A percentile compares a stretch with the other conserved stretches of the same genome.
Conservation (phyloP, 495 filamentous ascomycete species). For the Cercophora samala region DNA sequence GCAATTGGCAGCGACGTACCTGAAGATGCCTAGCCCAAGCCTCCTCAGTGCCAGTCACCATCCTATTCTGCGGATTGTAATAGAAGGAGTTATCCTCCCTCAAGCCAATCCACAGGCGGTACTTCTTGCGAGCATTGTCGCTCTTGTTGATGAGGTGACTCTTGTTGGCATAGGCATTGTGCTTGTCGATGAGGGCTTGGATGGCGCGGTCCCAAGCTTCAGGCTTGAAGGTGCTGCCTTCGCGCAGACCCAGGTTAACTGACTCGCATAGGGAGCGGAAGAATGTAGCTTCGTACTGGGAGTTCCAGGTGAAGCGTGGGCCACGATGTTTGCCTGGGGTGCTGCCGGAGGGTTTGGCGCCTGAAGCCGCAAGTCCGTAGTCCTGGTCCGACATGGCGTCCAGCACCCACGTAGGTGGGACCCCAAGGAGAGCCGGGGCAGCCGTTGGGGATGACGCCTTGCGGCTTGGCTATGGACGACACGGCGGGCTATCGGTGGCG, state of each 20-base stretch:
- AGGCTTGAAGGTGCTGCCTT: conserved; percentile 51
- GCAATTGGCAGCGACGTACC: conserved; percentile 25
- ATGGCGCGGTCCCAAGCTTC: conserved; percentile 51
- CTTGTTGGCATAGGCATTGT: conserved; percentile 49
- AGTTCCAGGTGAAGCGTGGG: conserved; percentile 52
- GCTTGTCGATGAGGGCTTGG: conserved; percentile 43
- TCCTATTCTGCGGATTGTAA: conserved; percentile 43
- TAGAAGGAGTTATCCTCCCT: conserved; percentile 48
- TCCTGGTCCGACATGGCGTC: conserved; percentile 38
- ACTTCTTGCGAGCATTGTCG: conserved; percentile 54
- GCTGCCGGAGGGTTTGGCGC: conserved; percentile 14
- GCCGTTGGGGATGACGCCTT: neutral
- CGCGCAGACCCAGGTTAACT: conserved; percentile 45
- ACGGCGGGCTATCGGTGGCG: neutral
- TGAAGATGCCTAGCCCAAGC: conserved; percentile 48
- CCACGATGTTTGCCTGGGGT: conserved; percentile 41
- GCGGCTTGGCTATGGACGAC: conserved; percentile 8
- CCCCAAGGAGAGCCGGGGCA: conserved; percentile 3
- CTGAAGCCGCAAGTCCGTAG: conserved; percentile 23
- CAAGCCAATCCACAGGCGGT: conserved; percentile 51
- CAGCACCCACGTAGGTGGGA: neutral
- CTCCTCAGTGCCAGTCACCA: conserved; percentile 48
- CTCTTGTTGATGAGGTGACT: conserved; percentile 53
- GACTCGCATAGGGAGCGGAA: conserved; percentile 51
- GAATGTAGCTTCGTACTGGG: conserved; percentile 48